Conservation (phyloP, 768 basidiomycete species). For the Mrakia blollopis region DNA sequence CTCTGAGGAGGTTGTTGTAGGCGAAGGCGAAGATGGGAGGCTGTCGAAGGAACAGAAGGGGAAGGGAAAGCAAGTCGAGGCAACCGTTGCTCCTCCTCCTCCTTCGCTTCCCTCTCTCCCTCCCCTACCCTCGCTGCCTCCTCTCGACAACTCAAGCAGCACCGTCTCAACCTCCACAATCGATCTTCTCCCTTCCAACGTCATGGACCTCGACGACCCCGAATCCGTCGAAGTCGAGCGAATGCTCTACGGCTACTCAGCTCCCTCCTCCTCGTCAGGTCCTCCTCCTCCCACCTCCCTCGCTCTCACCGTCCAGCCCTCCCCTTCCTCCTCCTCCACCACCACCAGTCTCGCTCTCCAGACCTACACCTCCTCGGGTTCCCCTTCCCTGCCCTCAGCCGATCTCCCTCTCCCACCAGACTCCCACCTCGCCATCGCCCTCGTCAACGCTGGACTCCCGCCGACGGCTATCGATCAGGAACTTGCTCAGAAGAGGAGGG, state of each 20-base stretch:
- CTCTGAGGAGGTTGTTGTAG: background rate
- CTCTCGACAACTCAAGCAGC: background rate
- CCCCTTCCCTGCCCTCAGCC: slow-evolving; percentile 5
- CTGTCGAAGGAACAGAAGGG: slow-evolving; percentile 12
- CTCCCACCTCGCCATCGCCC: slow-evolving; percentile 41
- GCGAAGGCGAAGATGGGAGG: background rate
- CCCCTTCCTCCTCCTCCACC: no score
- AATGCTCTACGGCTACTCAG: background rate
- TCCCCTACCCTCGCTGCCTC: no score
- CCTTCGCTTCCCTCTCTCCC: no score
- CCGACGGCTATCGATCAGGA: slow-evolving; percentile 38
- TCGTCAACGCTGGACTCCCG: slow-evolving; percentile 42
- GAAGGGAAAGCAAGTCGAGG: slow-evolving; percentile 1
- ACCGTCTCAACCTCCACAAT: background rate
- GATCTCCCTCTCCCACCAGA: slow-evolving; percentile 35
- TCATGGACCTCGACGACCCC: background rate
- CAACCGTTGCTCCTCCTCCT: background rate
- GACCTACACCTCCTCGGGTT: slow-evolving; percentile 16
- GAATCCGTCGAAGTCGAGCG: background rate
- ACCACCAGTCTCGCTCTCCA: background rate
- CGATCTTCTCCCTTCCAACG: background rate
- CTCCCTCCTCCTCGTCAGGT: background rate
- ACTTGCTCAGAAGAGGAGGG: background rate
- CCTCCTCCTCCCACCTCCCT: background rate
- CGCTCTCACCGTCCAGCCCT: background rate